These are phyloP conservation scores for Pyrenophora tritici-repentis DNA, from an alignment of 2,329 filamentous ascomycete genomes.

Conservation along the genomic window DNA sequence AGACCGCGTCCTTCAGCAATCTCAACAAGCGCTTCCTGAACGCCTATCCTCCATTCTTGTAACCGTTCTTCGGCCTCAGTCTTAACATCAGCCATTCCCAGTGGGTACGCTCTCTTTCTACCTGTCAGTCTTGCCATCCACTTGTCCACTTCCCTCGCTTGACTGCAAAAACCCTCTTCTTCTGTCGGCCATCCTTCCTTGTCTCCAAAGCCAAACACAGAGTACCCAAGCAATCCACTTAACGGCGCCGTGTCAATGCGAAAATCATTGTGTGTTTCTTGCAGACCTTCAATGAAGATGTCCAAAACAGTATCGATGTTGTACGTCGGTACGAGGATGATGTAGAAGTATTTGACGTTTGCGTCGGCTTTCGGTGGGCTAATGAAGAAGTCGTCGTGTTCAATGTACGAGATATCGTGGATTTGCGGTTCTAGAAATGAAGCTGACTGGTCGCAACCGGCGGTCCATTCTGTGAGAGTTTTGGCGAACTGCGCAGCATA, in stretches of 20 bases:
- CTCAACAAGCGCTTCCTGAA: conserved; percentile 71
- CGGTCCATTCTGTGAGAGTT: conserved; percentile 54
- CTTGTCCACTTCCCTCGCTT: conserved; percentile 86
- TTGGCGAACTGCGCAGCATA: conserved; percentile 68
- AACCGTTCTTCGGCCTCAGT: conserved; percentile 70
- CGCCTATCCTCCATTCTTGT: conserved; percentile 76
- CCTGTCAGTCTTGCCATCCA: conserved; percentile 97
- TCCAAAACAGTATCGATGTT: conserved; percentile 93
- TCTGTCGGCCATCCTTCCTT: conserved; percentile 90
- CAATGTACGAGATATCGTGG: conserved; percentile 80
- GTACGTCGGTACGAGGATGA: conserved; percentile 86
- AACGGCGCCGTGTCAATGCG: conserved; percentile 89
- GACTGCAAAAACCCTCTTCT: conserved; percentile 88
- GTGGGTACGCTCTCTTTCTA: conserved; percentile 82
- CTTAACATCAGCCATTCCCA: conserved; percentile 87
- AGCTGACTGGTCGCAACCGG: conserved; percentile 41
- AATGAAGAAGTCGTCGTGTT: conserved; percentile 93
- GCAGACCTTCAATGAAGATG: conserved; percentile 82
- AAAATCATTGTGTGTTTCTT: conserved; percentile 96
- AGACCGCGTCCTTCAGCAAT: conserved; percentile 59
- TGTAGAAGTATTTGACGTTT: conserved; percentile 72
- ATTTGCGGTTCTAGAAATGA: conserved; percentile 64
- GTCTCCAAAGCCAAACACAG: conserved; percentile 93
- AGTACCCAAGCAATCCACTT: conserved; percentile 77
- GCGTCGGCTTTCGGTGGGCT: conserved; percentile 66